Base-by-base conservation (phyloP, 805 yeast species). In the Candida vaughaniae region DNA sequence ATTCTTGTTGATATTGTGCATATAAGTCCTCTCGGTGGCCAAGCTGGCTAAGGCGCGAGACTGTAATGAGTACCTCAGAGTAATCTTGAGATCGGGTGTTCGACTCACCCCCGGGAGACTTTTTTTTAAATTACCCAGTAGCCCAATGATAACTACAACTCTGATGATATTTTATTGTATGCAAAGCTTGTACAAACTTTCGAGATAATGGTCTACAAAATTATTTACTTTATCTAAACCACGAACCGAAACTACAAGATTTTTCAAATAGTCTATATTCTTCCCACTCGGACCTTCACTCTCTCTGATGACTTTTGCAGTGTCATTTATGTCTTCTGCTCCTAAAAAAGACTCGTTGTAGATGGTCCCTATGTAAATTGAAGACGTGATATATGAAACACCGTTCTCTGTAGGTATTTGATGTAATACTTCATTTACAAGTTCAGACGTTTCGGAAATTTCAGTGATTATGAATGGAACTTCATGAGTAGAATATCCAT, bases 271-370 rank as follows among this genome's bases (percentile, higher is more conserved):
- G 51, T 86, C 95, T 33, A 66, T 58, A 53, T 90, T 90, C 11
- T 71, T 68, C 0, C 98, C 97, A 51, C 95, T 83, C 16, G 93
- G 93, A 0, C 98, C 98, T 5, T 47, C 50, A 12, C 83, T 66
- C 0, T 48, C 48, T 7, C 69, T 62, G 10, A 90, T 87, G 6
- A 76, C 69, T 14, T 49, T 47, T 0, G 95, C 95, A 0, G 95
- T 80, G 0, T 56, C 60, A 5, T 57, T 56, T 0, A 82, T 64
- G 3, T 55, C 53, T 54, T 89, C 95, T 1, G 95, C 95, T 0
- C 97, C 97, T 3, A 87, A 69, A 52, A 89, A 91, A 3, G 95
- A 86, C 35, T 70, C 82, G 51, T 89, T 90, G 10, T 77, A 82
- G 1, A 80, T 73, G 1, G 91, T 84, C 0, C 96, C 97, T 15